A percentile compares a stretch with the other conserved stretches of the same genome.
These are phyloP conservation scores for Tripidium arundinaceum DNA, from an alignment of 202 grass and related monocot genomes.

Conservation along the genomic window DNA sequence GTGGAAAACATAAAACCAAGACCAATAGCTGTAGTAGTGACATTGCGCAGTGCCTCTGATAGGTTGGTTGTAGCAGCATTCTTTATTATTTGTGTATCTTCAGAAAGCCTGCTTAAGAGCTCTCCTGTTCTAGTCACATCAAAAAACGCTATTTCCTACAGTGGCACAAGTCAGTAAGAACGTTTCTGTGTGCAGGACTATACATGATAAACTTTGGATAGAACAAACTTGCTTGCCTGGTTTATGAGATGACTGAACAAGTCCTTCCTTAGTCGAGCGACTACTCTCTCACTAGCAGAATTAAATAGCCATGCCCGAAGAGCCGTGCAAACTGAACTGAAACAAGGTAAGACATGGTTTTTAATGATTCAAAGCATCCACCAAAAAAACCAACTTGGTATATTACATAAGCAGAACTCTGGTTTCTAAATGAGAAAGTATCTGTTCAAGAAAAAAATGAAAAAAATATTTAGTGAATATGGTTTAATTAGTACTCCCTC, in stretches of 20 bases:
- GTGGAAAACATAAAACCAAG: slow-evolving; percentile 96
- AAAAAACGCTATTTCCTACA: slow-evolving; percentile 96
- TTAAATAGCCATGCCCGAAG: slow-evolving; percentile 91
- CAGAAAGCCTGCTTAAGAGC: slow-evolving; percentile 94
- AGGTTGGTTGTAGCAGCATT: slow-evolving; percentile 97
- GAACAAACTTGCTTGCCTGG: slow-evolving; percentile 46
- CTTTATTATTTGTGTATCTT: slow-evolving; percentile 99
- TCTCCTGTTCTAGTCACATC: slow-evolving; percentile 97
- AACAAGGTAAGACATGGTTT: slow-evolving; percentile 26
- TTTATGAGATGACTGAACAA: slow-evolving; percentile 96
- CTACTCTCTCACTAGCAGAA: slow-evolving; percentile 96
- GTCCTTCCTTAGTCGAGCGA: slow-evolving; percentile 89
- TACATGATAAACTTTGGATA: neutral
- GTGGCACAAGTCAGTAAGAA: slow-evolving; percentile 22
- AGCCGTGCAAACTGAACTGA: slow-evolving; percentile 87
- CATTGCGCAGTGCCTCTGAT: slow-evolving; percentile 82
- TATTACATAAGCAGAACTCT: neutral
- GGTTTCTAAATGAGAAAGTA: neutral
- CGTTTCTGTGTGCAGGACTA: neutral
- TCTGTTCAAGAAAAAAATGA: too few relatives aligned
- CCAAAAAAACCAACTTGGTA: neutral
- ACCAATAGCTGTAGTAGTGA: slow-evolving; percentile 82
- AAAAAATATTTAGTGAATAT: neutral
- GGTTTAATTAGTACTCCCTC: neutral
- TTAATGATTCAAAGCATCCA: slow-evolving; percentile 3